Base-by-base conservation (phyloP, 2,329 filamentous ascomycete species). In the Knufia petricola region DNA sequence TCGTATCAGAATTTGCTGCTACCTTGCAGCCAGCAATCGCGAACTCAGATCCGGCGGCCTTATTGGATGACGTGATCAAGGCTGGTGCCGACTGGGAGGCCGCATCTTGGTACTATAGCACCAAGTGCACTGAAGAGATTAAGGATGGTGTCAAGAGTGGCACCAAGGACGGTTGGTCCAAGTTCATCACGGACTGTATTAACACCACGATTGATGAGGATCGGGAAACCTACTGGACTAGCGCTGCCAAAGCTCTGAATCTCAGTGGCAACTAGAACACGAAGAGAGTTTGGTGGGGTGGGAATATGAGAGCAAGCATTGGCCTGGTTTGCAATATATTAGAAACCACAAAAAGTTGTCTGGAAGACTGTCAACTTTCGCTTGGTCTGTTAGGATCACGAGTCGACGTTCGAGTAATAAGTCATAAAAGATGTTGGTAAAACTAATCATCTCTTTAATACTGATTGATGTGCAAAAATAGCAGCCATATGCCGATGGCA, bases 91-190 rank as follows among this genome's bases (percentile, higher is more conserved):
- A 73, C 51, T 83, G 81, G 59, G 79, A 69, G 0, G 74, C 70
- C 12, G 80, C 73, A 2, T 74, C 77, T 6, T 84, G 81, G 81
- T 84, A 76, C 58, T 59, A 81, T 43, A 71, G 62, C 10, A 75
- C 69, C 0, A 68, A 81, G 60, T 84, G 80, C 59, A 59, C 55
- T 1, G 57, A 59, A 0, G 61, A 58, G n/a, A 66, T 76, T 21
- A 63, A 71, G 46, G 34, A 58, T 2, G 68, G 63, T 2, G 59
- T 83, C 46, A 65, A 66, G 46, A 58, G 58, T n/a, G 75, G 72
- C 0, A 69, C 67, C 0, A 58, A 71, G 56, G 64, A 61, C 0
- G 78, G 76, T 0, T 82, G 72, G 67, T 52, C 67, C 49, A 63
- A 59, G 19, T 83, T 79, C 62, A 62, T 82, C 52, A 70, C 60